Evolutionary conservation across 208 protist genomes (phyloP), one percentile per base, ranked within the genome.

Genomic region (Vickermania spadyakhi): DNA sequence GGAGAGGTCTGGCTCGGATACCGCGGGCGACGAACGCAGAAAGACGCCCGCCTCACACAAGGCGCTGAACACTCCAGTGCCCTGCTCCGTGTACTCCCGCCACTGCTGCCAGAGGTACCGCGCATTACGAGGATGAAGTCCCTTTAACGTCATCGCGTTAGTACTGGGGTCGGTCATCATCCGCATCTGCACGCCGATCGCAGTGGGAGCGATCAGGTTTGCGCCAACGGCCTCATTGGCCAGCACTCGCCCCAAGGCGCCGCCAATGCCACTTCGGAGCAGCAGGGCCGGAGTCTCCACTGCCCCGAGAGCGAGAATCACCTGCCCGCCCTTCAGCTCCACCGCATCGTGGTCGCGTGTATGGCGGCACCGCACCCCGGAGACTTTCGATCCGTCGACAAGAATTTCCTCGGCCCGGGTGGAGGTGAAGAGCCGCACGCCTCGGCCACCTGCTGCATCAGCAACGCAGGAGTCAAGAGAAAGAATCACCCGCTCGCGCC

Each of bases 51-150:
- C 81, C 56, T 92, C 85, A 11, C 69, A 41, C 28, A 84, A 74
- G 1, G 79, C 72, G 13, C 75, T 70, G 60, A 89, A 89, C 14
- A 79, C 69, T 36, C 84, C 84, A 2, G 64, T 74, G 41, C 68
- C 56, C 21, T 84, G 75, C 69, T 85, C 79, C n/a, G 28, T 64
- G 71, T 86, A 89, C 68, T 92, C 85, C 21, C 72, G 62, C 82
- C 81, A 89, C 63, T 89, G 77, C 29, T 42, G 58, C 31, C 50
- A 68, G 52, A 93, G 22, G 60, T 89, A 84, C 28, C 49, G n/a
- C 2, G 58, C 53, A 63, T 86, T 89, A 56, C 69, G 60, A 69
- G 59, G 68, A 68, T 75, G 84, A 27, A 89, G 28, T n/a, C 81
- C 81, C 59, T 84, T 92, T 60, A 45, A 45, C 11, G 36, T 45